Evolutionary conservation across 495 filamentous ascomycete genomes (phyloP), one percentile per base, ranked within the genome.

Genomic region (Opeltia flavorubescens): DNA sequence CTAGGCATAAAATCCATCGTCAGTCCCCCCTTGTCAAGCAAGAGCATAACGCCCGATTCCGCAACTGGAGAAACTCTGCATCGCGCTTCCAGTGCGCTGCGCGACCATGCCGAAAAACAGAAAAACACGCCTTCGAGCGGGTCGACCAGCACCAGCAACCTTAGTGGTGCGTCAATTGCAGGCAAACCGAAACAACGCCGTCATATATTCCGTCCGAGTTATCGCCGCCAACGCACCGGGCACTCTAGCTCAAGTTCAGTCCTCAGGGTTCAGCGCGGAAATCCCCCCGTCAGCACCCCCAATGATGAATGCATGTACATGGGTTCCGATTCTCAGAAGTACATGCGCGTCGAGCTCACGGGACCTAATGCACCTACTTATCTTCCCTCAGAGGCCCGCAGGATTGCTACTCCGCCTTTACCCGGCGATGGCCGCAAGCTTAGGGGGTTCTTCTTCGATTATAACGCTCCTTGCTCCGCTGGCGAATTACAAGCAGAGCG

Each of bases 371-470:
- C 30, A 0, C 50, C 56, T 25, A 51, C 33, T 0, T 58, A 57
- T 27, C 50, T 60, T 1, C 57, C 57, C 12, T 58, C 55, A 2
- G 57, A 60, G 21, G 57, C 57, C 26, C 38, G 50, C 27, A 35
- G 55, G 20, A 48, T 58, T 26, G 35, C 28, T 25, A 60, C 57
- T 1, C 57, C 75, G 18, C 74, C 74, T 0, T 64, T 70, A 0
- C 55, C 67, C 20, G 60, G 55, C 34, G 56, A 61, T 33, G 55
- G 50, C 20, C 51, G 55, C 5, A 59, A 57, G 25, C 55, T 59
- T 2, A 63, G 64, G 9, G 66, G 66, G 2, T 65, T 75, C 51
- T 75, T 75, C 57, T 69, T 71, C 48, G 67, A 76, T 41, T 61
- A 74, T 25, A 49, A 20, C 20, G 33, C 50, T 17, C 55, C 55